Conservation (phyloP, 257 asterid species). For the Nicotiana paniculata region DNA sequence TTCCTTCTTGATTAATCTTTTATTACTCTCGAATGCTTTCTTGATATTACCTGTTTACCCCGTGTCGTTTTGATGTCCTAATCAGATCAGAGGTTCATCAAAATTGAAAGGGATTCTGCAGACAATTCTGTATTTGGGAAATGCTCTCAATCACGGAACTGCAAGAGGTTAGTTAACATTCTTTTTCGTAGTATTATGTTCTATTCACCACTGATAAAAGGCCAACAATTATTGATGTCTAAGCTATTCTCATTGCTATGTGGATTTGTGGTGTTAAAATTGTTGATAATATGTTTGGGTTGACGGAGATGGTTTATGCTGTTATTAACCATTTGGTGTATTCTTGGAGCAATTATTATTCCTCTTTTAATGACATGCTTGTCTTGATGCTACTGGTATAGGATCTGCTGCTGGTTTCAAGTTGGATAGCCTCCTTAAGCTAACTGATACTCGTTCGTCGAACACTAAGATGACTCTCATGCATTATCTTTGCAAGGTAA, state of each 20-base stretch:
- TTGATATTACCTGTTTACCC: not conserved
- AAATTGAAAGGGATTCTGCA: slow-evolving; percentile 81
- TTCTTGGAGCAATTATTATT: not conserved
- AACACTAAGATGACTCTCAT: slow-evolving; percentile 83
- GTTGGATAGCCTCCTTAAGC: slow-evolving; percentile 84
- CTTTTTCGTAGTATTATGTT: not conserved
- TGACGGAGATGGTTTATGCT: not conserved
- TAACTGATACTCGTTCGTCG: slow-evolving; percentile 71
- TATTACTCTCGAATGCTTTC: not conserved
- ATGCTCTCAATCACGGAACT: slow-evolving; percentile 88
- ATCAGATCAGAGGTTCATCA: slow-evolving; percentile 72
- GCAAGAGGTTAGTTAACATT: slow-evolving; percentile 56
- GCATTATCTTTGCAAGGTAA: slow-evolving; percentile 90
- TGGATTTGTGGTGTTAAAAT: not conserved
- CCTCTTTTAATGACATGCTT: not conserved
- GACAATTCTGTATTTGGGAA: slow-evolving; percentile 74
- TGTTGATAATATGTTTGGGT: not conserved
- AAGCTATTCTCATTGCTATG: not conserved
- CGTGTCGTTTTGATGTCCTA: not conserved
- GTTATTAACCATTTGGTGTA: not conserved
- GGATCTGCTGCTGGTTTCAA: slow-evolving; percentile 95
- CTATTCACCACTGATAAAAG: not conserved
- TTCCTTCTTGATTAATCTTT: not conserved
- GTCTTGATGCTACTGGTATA: slow-evolving; percentile 15
- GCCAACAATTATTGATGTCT: not conserved